phyloP scores from a whole-genome alignment of 2,329 filamentous ascomycete genomes.

The Teratosphaeriaceae sp. region DNA sequence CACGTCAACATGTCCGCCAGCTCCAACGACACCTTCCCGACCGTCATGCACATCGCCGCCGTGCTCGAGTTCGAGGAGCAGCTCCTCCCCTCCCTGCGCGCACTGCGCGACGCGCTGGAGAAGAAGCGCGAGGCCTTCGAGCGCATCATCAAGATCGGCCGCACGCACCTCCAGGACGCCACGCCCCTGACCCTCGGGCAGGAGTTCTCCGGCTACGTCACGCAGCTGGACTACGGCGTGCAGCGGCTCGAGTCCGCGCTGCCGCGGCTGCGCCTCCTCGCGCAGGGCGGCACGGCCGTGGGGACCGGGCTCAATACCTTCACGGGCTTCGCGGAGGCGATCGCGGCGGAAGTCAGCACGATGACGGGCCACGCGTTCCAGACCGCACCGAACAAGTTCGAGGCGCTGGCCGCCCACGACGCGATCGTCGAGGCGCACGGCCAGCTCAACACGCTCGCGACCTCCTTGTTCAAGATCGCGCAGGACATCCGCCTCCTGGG shows the following conservation, averaged over 20 bases:
- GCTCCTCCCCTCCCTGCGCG: constrained; percentile 75
- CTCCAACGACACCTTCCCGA: constrained; percentile 98
- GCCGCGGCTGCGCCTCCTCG: constrained; percentile 77
- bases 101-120: constrained; percentile 76
- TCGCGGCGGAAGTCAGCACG: constrained; percentile 83
- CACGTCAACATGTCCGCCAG: constrained; percentile 99
- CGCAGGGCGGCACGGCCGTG: constrained; percentile 93
- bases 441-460: constrained; percentile 84
- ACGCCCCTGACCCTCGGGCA: constrained; percentile 93
- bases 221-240: constrained; percentile 86
- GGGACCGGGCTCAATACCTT: constrained; percentile 98
- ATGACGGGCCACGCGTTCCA: constrained; percentile 91
- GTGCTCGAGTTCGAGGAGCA: constrained; percentile 86
- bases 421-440: constrained; percentile 92
- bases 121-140: constrained; percentile 85
- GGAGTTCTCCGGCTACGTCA: constrained; percentile 96
- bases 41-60: constrained; percentile 98
- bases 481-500: constrained; percentile 97
- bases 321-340: constrained; percentile 87
- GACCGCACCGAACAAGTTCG: constrained; percentile 98
- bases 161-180: constrained; percentile 95
- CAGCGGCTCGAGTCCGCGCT: constrained; percentile 77
- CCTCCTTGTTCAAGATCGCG: constrained; percentile 93
- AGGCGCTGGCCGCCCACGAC: constrained; percentile 92
- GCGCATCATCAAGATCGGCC: constrained; percentile 97